A percentile compares a stretch with the other conserved stretches of the same genome.
Evolutionary conservation across 2,329 filamentous ascomycete genomes (phyloP).

Genomic region (Arachnopeziza araneosa): DNA sequence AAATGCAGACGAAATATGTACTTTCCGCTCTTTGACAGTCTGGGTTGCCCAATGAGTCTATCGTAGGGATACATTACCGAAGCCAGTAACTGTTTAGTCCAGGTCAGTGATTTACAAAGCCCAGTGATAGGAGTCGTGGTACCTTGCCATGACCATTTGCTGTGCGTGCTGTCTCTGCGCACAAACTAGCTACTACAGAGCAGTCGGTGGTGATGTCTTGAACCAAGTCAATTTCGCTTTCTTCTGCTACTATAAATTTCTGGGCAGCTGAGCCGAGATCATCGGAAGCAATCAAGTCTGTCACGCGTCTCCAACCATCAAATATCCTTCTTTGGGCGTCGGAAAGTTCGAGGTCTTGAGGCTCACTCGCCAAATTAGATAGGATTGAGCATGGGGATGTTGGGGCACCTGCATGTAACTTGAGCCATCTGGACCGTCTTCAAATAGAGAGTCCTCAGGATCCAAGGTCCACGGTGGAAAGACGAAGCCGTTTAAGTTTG

Average conservation of each 20-base stretch:
- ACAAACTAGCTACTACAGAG: slow-evolving; percentile 92
- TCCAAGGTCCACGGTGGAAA: slow-evolving; percentile 80
- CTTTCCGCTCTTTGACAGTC: slow-evolving; percentile 71
- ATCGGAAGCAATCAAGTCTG: neutral
- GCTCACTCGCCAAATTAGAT: slow-evolving; percentile 51
- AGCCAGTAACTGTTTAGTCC: slow-evolving; percentile 54
- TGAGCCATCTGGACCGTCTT: slow-evolving; percentile 39
- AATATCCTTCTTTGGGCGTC: slow-evolving; percentile 69
- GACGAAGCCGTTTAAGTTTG: slow-evolving; percentile 72
- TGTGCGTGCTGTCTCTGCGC: slow-evolving; percentile 68
- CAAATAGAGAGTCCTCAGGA: slow-evolving; percentile 58
- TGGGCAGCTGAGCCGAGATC: slow-evolving; percentile 23
- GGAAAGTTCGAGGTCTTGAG: slow-evolving; percentile 66
- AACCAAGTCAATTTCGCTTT: slow-evolving; percentile 69
- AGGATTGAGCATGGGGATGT: slow-evolving; percentile 1
- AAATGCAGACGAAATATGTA: slow-evolving; percentile 93
- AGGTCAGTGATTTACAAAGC: slow-evolving; percentile 4
- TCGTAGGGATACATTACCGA: slow-evolving; percentile 74
- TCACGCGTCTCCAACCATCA: slow-evolving; percentile 68
- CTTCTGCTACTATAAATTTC: slow-evolving; percentile 49
- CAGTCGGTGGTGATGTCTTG: slow-evolving; percentile 96
- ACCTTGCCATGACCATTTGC: slow-evolving; percentile 65
- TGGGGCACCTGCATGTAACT: slow-evolving; percentile 54
- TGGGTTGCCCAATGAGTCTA: slow-evolving; percentile 48
- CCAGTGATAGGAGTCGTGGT: slow-evolving; percentile 22